phyloP scores from a whole-genome alignment of 805 yeast species.

The Cyberlindnera misumaiensis region DNA sequence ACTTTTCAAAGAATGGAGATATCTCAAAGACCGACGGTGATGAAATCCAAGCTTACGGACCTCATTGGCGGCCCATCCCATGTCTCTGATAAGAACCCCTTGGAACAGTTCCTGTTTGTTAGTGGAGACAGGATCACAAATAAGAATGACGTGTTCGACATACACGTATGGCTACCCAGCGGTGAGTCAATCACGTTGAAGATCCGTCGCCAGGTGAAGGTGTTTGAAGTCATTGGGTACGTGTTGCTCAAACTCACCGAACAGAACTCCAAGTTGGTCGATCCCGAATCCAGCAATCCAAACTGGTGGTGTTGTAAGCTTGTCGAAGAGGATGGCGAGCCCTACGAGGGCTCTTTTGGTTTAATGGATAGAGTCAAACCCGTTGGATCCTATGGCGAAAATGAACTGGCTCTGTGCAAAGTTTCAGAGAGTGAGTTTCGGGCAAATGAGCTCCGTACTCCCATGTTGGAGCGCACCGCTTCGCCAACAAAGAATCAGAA shows the following conservation, averaged over 20 bases:
- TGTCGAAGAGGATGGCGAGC: constrained; percentile 91
- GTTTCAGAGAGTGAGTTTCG: constrained; percentile 40
- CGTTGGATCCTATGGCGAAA: constrained; percentile 67
- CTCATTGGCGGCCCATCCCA: constrained; percentile 34
- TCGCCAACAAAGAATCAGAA: constrained; percentile 19
- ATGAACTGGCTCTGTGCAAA: constrained; percentile 71
- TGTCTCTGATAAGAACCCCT: constrained; percentile 28
- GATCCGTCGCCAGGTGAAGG: constrained; percentile 32
- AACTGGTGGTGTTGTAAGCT: constrained; percentile 71
- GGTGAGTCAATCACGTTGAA: constrained; percentile 19
- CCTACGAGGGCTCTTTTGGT: constrained; percentile 87
- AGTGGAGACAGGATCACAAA: constrained; percentile 22
- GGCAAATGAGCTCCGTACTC: constrained; percentile 27
- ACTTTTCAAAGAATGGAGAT: constrained; percentile 5
- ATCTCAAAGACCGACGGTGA: not conserved
- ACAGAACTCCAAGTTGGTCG: constrained; percentile 4
- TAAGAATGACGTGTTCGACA: constrained; percentile 15
- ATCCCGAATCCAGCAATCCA: constrained; percentile 34
- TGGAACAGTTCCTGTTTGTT: constrained; percentile 37
- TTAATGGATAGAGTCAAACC: constrained; percentile 63
- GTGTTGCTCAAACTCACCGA: constrained; percentile 27
- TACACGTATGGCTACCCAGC: constrained; percentile 23
- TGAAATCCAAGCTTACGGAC: constrained; percentile 33
- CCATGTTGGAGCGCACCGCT: constrained; percentile 31
- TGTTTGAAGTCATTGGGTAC: constrained; percentile 51